Percentiles rank a stretch among this genome's conserved stretches.
Conservation (phyloP, 805 yeast genomes). For the Yamadazyma ubonensis region DNA sequence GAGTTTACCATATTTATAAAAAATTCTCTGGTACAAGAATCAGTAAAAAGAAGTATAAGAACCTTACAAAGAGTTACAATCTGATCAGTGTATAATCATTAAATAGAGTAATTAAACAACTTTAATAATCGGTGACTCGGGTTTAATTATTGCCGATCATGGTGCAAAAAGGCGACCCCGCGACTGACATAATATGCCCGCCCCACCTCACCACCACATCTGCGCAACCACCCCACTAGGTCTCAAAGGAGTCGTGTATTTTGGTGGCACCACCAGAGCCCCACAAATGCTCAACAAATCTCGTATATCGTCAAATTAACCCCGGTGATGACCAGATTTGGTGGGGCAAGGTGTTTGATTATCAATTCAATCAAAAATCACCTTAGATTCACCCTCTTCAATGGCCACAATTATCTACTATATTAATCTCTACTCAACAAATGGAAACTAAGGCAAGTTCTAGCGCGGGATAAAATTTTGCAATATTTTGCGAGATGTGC, state of each 20-base stretch:
- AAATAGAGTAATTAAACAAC: not conserved
- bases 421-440: not conserved
- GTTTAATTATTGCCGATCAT: not conserved
- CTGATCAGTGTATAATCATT: not conserved
- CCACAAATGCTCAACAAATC: slow-evolving; percentile 2
- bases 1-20: slow-evolving; percentile 18
- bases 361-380: too few relatives aligned
- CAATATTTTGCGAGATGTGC: not conserved
- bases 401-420: too few relatives aligned
- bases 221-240: not conserved
- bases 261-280: slow-evolving; percentile 2
- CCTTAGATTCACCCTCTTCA: too few relatives aligned
- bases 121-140: not conserved
- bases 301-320: slow-evolving; percentile 1
- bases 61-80: slow-evolving; percentile 21
- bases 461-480: too few relatives aligned
- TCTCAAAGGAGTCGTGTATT: slow-evolving; percentile 2
- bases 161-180: slow-evolving; percentile 1
- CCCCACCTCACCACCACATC: slow-evolving; percentile 8
- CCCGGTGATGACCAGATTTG: not conserved
- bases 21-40: slow-evolving; percentile 11
- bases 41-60: slow-evolving; percentile 44
- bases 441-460: not conserved
- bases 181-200: not conserved
- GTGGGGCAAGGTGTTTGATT: not conserved